phyloP scores from a whole-genome alignment of 2,329 filamentous ascomycete species.

The Pezicula radicicola region DNA sequence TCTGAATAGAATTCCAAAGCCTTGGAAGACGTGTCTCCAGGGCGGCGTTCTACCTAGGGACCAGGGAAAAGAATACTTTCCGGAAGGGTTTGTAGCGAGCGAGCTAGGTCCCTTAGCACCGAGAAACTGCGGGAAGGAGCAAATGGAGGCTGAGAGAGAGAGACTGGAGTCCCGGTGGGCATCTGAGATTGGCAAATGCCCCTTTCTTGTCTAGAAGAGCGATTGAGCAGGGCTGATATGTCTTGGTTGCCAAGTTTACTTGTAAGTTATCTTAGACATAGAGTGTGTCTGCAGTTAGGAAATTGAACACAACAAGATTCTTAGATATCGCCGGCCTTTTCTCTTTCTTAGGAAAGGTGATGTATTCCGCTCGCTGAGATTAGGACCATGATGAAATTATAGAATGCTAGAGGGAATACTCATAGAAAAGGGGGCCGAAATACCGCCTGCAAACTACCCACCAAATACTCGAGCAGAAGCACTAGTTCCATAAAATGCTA shows the following conservation, averaged over 20 bases:
- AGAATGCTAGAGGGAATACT: conserved; percentile 50
- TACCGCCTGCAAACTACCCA: conserved; percentile 49
- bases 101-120: background rate
- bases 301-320: too few species aligned
- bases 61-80: background rate
- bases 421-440: conserved; percentile 43
- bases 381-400: too few species aligned
- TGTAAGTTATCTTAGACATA: too few species aligned
- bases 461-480: conserved; percentile 46
- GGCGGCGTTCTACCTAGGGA: background rate
- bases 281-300: too few species aligned
- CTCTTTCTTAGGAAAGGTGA: too few species aligned
- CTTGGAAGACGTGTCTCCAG: background rate
- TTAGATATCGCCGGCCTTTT: too few species aligned
- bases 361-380: too few species aligned
- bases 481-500: conserved; percentile 24
- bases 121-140: background rate
- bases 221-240: background rate
- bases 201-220: background rate
- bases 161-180: background rate
- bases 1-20: background rate
- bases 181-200: background rate
- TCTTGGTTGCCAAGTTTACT: too few species aligned
- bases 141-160: background rate
- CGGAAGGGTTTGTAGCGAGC: background rate